A percentile compares a stretch with the other conserved stretches of the same genome.
phyloP scores from a whole-genome alignment of 148 eudicot species.

The Pouteria glomerata region DNA sequence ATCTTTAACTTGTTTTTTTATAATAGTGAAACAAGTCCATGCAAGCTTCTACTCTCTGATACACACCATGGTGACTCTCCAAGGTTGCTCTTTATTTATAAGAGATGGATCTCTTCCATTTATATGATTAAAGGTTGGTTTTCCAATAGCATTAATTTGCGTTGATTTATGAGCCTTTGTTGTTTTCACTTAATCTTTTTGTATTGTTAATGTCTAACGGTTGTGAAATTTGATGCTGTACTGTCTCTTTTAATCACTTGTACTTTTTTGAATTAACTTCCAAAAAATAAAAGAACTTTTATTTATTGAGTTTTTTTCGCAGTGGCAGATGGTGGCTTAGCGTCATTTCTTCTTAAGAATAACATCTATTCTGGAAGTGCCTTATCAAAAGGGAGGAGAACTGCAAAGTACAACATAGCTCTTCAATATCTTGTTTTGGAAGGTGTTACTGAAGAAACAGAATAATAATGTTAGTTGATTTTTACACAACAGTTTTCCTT shows the following conservation, averaged over 20 bases:
- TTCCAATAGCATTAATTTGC: not conserved
- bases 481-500: no score
- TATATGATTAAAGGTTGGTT: conserved; percentile 59
- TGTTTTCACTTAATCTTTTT: not conserved
- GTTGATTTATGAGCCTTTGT: not conserved
- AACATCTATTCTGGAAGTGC: conserved; percentile 11
- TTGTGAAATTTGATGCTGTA: no score
- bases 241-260: no score
- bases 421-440: conserved; percentile 71
- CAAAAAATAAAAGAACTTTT: no score
- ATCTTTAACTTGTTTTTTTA: not conserved
- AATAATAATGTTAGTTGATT: conserved; percentile 1
- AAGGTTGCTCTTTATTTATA: conserved; percentile 64
- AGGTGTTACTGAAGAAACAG: conserved; percentile 36
- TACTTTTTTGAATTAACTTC: no score
- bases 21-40: conserved; percentile 46
- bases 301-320: not conserved
- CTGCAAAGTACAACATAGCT: conserved; percentile 76
- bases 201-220: no score
- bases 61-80: conserved; percentile 80
- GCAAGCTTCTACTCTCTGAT: conserved; percentile 76
- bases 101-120: conserved; percentile 73
- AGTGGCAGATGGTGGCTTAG: conserved; percentile 44
- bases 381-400: conserved; percentile 13
- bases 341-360: conserved; percentile 44